Conservation (phyloP, 768 basidiomycete species). For the Trametes meyenii region DNA sequence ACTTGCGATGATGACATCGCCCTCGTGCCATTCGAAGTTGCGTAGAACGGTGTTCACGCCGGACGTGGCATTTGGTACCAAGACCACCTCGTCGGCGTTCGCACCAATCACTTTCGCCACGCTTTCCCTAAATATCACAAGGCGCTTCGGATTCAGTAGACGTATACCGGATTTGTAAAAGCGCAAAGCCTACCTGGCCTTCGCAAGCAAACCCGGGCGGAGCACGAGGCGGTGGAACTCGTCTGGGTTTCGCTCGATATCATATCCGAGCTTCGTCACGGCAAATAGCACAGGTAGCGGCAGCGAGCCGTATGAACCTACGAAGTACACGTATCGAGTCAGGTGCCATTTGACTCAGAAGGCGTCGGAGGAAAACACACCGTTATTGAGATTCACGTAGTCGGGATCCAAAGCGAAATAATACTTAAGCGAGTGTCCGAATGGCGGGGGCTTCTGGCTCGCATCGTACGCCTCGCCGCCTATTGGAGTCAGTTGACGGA, state of each 20-base stretch:
- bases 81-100: conserved; percentile 58
- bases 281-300: conserved; percentile 26
- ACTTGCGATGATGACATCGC: conserved; percentile 60
- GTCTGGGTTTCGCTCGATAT: conserved; percentile 27
- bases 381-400: conserved; percentile 69
- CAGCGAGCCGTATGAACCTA: conserved; percentile 28
- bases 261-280: conserved; percentile 1
- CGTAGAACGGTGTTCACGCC: conserved; percentile 68
- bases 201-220: conserved; percentile 11
- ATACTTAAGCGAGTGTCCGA: conserved; percentile 58
- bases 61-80: conserved; percentile 62
- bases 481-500: neutral
- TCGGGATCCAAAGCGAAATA: conserved; percentile 59
- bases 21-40: conserved; percentile 68
- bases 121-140: conserved; percentile 41
- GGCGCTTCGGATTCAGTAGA: neutral
- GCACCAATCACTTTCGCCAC: conserved; percentile 55
- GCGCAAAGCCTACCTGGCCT: conserved; percentile 11
- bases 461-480: conserved; percentile 26
- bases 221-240: conserved; percentile 22
- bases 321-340: neutral
- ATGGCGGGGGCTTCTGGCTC: conserved; percentile 41
- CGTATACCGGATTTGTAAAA: neutral
- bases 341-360: neutral
- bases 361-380: conserved; percentile 34